Evolutionary conservation across 2,329 filamentous ascomycete species (phyloP), one percentile per base, ranked within the genome.

Genomic region (Trichoderma sp.): DNA sequence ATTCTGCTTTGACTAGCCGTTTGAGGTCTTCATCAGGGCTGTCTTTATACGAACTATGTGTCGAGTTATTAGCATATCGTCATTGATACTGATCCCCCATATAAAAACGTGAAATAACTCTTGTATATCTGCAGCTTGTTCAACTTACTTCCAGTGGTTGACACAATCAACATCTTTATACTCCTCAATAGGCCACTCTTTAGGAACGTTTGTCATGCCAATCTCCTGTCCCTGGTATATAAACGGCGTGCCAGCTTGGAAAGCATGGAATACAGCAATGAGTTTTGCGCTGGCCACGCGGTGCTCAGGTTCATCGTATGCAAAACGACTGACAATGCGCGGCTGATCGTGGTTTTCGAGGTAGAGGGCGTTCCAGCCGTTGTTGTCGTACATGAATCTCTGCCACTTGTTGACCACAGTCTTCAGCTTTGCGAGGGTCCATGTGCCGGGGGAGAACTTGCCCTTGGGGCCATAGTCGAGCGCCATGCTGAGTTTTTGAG

Each of bases 191-290:
- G 80, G 79, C 88, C 90, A 91, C 5, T 84, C 81, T 11, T 79
- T 78, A 2, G 89, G 89, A 24, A 90, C 83, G 73, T 91, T 91
- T 40, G 84, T 81, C 86, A 91, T 90, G 21, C 88, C 89, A 40
- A 91, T 82, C 77, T 92, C 89, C 75, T 92, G 88, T 14, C 89
- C 89, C 76, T 91, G 89, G 75, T 90, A 91, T n/a, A 91, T 79
- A 74, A 89, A 91, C 0, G 88, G 82, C 0, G 89, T 91, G 19
- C 89, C 89, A 2, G 86, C 83, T 71, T 89, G 86, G 61, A 88
- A 81, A 3, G 81, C 83, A 69, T 88, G 81, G 71, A 89, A 83
- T 10, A 86, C 81, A 24, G 88, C 85, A 19, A 91, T 79, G 78
- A 90, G 83, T 78, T 91, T 91, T 11, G 85, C 86, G 21, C 86